phyloP scores from a whole-genome alignment of 192 early-diverging fungal genomes.

The Funneliformis geosporum region DNA sequence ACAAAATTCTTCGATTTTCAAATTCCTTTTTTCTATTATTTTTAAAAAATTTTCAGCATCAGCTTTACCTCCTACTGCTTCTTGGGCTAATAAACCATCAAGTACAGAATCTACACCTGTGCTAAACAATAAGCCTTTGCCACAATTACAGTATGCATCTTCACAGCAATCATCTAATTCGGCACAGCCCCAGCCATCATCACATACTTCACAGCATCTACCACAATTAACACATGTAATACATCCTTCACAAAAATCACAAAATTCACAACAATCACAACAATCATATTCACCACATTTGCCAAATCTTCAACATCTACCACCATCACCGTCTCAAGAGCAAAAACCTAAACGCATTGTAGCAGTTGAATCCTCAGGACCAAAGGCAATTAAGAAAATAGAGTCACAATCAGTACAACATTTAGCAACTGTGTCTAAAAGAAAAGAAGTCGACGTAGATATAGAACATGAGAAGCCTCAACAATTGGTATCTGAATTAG shows the following conservation, averaged over 20 bases:
- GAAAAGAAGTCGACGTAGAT: constrained; percentile 24
- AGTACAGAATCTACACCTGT: constrained; percentile 40
- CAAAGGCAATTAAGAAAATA: constrained; percentile 33
- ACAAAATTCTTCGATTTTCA: background rate
- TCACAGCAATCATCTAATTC: constrained; percentile 10
- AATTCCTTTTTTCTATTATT: background rate
- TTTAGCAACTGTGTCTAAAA: constrained; percentile 27
- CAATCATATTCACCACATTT: background rate
- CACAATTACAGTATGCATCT: background rate
- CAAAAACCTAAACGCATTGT: constrained; percentile 15
- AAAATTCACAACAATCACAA: constrained; percentile 6
- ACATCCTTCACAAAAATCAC: background rate
- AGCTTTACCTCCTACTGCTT: constrained; percentile 60
- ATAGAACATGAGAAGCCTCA: constrained; percentile 31
- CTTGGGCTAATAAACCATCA: constrained; percentile 56
- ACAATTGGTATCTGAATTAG: background rate
- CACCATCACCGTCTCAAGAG: background rate
- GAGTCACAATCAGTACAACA: constrained; percentile 2
- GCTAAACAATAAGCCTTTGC: constrained; percentile 29
- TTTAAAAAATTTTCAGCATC: constrained; percentile 47
- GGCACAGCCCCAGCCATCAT: background rate
- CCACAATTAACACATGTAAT: background rate
- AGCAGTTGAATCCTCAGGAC: background rate
- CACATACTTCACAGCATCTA: background rate
- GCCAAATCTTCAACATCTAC: background rate